Conservation (phyloP, 2,329 filamentous ascomycete species). For the Phoma sp. region DNA sequence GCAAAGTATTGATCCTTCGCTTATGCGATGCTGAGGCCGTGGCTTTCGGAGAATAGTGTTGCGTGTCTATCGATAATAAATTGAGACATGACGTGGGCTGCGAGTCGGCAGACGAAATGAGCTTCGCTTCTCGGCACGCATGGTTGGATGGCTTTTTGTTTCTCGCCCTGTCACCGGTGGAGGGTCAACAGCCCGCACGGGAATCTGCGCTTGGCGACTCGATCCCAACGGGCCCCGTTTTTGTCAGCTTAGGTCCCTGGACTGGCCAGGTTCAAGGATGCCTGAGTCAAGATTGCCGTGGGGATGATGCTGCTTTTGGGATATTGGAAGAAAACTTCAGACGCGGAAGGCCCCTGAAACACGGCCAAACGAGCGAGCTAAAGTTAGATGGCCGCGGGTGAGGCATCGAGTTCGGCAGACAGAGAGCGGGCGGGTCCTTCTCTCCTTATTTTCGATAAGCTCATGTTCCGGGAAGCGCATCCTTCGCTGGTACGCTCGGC, state of each 20-base stretch:
- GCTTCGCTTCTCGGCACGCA: constrained; percentile 17
- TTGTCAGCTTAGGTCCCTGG: constrained; percentile 6
- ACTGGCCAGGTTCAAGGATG: background rate
- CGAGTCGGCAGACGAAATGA: constrained; percentile 14
- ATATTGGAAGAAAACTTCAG: constrained; percentile 9
- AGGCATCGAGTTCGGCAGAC: constrained; percentile 4
- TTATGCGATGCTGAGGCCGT: constrained; percentile 2
- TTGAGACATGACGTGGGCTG: constrained; percentile 13
- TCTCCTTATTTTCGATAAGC: constrained; percentile 19
- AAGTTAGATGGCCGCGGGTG: constrained; percentile 15
- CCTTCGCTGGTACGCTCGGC: constrained; percentile 9
- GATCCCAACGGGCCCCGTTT: background rate
- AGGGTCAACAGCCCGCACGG: background rate
- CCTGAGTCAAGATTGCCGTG: constrained; percentile 13
- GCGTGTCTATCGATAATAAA: constrained; percentile 3
- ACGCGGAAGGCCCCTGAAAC: constrained; percentile 15
- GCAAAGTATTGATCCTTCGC: constrained; percentile 12
- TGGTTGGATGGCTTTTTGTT: constrained; percentile 13
- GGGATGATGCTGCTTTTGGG: constrained; percentile 14
- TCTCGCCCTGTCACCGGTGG: constrained; percentile 7
- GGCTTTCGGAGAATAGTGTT: constrained; percentile 4
- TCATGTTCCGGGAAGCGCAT: background rate
- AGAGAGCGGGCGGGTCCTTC: constrained; percentile 1
- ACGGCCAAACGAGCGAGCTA: constrained; percentile 2
- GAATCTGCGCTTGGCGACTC: constrained; percentile 1